Evolutionary conservation across 2,329 filamentous ascomycete species (phyloP), one percentile per base, ranked within the genome.

Genomic region (Ceratocystis ficicola): DNA sequence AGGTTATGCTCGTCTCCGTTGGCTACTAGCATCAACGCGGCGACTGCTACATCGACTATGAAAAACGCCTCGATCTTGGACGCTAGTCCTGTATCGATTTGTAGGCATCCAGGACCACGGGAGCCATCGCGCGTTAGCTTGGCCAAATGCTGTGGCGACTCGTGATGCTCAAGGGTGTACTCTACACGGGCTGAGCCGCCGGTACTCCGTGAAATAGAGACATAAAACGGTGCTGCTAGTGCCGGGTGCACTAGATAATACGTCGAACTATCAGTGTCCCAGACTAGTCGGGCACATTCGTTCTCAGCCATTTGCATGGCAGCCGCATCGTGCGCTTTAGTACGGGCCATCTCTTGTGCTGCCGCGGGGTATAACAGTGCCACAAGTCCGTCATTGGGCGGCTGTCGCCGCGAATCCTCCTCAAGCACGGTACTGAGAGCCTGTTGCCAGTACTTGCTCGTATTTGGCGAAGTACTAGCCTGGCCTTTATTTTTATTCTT

Each of bases 211-310:
- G 83, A 80, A 59, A 86, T 76, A 0, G 81, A 80, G 44, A 86
- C 77, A 72, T 82, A 80, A 72, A 87, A 87, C 0, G 84, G 84
- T 52, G 82, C 81, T n/a, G 81, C 80, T 20, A 86, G 77, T 0
- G 83, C 81, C 1, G 83, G 83, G 72, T 86, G 84, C 32, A 82
- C 83, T n/a, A 87, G 77, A 72, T 83, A 87, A 73, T 85, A 80
- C 70, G 76, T 80, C 5, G 75, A 73, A 66, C 77, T 80, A 71
- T 87, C 84, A 36, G 82, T 81, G 71, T 87, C 84, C 82, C 86
- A 90, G n/a, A 88, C 83, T 1, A 92, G 80, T 1, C 85, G 80
- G 28, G 84, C 88, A 70, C 83, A 85, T 74, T 90, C 87, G 41
- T 82, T 80, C 72, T 88, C 84, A 0, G 87, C 87, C 44, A 85